Base-by-base conservation (phyloP, 257 asterid genomes). In the Hygrophila difformis region DNA sequence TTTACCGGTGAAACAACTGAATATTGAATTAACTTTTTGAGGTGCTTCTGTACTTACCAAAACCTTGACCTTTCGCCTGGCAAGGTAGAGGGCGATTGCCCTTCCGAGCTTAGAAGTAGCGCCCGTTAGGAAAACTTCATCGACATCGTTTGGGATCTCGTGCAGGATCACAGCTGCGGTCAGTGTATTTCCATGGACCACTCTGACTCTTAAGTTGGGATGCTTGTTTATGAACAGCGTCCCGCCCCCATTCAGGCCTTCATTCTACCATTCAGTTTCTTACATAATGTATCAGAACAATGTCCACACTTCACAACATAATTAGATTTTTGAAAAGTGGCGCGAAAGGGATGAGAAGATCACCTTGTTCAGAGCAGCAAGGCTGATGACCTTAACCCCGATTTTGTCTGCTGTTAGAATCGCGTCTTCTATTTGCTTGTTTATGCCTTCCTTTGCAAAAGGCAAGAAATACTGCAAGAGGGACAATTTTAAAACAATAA, bases 401-500 rank as follows among this genome's bases (percentile, higher is more conserved):
- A 86, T 68, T 64, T 53, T 82, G 42, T 91, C 89, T 41, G 99
- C 99, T 52, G 57, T 72, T n/a, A 91, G 82, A 61, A 91, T 86
- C 19, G 99, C 94, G 21, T 82, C 92, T 69, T 86, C 96, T 19
- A 91, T 91, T 39, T 62, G 96, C 2, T 76, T 78, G 53, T 91
- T 91, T 60, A 91, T 91, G 54, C 96, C 99, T 41, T 80, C 65
- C 37, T 72, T 65, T 24, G 96, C 95, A 51, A 78, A 82, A 52
- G 99, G 96, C 59, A 86, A 67, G 84, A 91, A 91, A 60, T 91
- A 91, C 96, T 86, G 87, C 94, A 67, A 66, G n/a, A n/a, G n/a
- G n/a, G n/a, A n/a, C 42, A 53, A 7, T 17, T 33, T 12, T 44
- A 41, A 58, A 54, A 54, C 24, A 12, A 21, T 9, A 56, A 18